Evolutionary conservation across 768 basidiomycete species (phyloP).

Genomic region (Flagelloscypha sp.): DNA sequence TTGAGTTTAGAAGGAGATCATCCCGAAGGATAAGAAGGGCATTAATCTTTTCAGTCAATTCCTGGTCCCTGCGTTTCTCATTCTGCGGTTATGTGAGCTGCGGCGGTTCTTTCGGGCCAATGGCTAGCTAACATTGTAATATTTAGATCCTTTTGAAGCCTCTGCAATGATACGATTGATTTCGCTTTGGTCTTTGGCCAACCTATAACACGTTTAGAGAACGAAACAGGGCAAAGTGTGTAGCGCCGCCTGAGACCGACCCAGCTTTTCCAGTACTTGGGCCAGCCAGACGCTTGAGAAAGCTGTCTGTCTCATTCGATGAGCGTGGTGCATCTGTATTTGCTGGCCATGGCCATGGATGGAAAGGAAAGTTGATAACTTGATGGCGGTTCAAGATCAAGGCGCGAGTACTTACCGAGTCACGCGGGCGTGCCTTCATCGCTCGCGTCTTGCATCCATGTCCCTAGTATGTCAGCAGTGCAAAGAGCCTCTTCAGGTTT

Average conservation of each 20-base stretch:
- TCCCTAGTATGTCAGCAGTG: conserved; percentile 73
- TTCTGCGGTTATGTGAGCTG: conserved; percentile 38
- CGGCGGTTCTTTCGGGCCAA: neutral
- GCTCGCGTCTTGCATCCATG: conserved; percentile 4
- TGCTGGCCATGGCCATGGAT: conserved; percentile 9
- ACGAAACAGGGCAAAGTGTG: neutral
- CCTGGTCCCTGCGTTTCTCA: conserved; percentile 85
- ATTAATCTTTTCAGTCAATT: conserved; percentile 68
- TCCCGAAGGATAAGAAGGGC: conserved; percentile 60
- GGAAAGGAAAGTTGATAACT: neutral
- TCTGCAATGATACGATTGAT: conserved; percentile 87
- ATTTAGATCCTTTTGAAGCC: conserved; percentile 88
- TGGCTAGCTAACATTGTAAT: conserved; percentile 58
- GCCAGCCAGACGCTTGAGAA: conserved; percentile 76
- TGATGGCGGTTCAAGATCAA: conserved; percentile 3
- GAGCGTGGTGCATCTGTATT: conserved; percentile 24
- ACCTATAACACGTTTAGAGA: conserved; percentile 25
- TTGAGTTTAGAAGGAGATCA: conserved; percentile 43
- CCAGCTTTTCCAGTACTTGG: conserved; percentile 88
- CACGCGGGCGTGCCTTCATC: conserved; percentile 11
- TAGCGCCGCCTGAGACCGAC: conserved; percentile 29
- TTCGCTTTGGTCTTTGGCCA: conserved; percentile 71
- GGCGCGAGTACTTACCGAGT: conserved; percentile 1
- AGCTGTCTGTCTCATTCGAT: conserved; percentile 60
- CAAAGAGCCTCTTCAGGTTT: conserved; percentile 82